Conservation (phyloP, 2,329 filamentous ascomycete species). For the Colletotrichum eremochloae region DNA sequence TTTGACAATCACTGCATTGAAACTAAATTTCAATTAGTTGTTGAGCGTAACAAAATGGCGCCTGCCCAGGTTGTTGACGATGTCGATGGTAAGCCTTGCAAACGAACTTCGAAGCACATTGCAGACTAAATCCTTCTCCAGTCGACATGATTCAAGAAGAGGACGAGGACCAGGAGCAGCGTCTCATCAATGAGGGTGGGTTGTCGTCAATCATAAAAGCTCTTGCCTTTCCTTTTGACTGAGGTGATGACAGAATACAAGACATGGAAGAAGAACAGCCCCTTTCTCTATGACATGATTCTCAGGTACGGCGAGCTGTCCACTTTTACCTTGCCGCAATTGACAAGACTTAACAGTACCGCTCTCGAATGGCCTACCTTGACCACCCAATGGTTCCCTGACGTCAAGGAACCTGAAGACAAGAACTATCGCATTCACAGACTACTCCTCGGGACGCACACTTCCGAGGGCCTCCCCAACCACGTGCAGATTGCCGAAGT, state of each 20-base stretch:
- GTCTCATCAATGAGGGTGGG: slow-evolving; percentile 91
- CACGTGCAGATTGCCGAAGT: slow-evolving; percentile 96
- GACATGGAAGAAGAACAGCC: slow-evolving; percentile 99
- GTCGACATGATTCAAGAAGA: slow-evolving; percentile 73
- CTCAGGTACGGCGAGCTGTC: slow-evolving; percentile 70
- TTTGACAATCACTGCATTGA: not conserved
- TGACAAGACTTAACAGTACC: slow-evolving; percentile 66
- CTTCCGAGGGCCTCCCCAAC: slow-evolving; percentile 86
- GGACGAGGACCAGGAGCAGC: slow-evolving; percentile 80
- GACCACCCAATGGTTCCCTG: slow-evolving; percentile 98
- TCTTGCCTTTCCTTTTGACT: not conserved
- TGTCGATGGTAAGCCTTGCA: slow-evolving; percentile 58
- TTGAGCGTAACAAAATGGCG: slow-evolving; percentile 54
- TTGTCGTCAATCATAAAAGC: not conserved
- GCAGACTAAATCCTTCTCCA: slow-evolving; percentile 46
- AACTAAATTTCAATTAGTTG: not conserved
- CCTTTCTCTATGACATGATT: slow-evolving; percentile 98
- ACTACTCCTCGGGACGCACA: slow-evolving; percentile 94
- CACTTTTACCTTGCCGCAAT: not conserved
- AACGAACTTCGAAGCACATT: slow-evolving; percentile 5
- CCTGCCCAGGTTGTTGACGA: slow-evolving; percentile 63
- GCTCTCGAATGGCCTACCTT: slow-evolving; percentile 97
- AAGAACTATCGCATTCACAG: slow-evolving; percentile 91
- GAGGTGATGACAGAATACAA: slow-evolving; percentile 83
- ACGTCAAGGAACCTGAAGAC: slow-evolving; percentile 88